Base-by-base conservation (phyloP, 371 early-diverging fungal species). In the Circinella umbellata region DNA sequence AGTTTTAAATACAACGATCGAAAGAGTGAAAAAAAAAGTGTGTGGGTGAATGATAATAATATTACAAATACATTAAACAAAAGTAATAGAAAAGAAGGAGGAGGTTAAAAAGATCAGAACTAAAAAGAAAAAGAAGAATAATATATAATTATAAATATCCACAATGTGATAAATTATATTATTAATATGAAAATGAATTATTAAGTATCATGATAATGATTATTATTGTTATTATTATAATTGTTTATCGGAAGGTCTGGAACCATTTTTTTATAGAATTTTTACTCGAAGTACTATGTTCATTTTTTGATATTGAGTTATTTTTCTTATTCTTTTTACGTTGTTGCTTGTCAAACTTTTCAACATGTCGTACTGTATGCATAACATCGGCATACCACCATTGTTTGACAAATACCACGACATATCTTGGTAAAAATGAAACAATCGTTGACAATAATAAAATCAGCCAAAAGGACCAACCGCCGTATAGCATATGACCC, bases 381-480 rank as follows among this genome's bases (percentile, higher is more conserved):
- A 93, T 77, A 57, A 92, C 91, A 66, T 91, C 88, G 0, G 95
- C 93, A 53, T 73, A 84, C 84, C 85, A 88, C 80, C 89, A 87
- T 69, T 86, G 86, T 69, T 80, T 84, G 49, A 88, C 76, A 74
- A 88, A 92, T 34, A 84, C 73, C 20, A 86, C 69, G 0, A 85
- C 55, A 74, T 81, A 95, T 3, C 93, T 83, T 6, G 93, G 90
- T 39, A 93, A 69, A 55, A 94, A 78, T 0, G 91, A 87, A 0
- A 89, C 65, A 0, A 90, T 78, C 27, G 92, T 78, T 0, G 88
- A 64, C 17, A 92, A 64, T 13, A 86, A 57, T 37, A 89, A 67
- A 20, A 86, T 86, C 63, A 93, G 76, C 92, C 95, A 97, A 68
- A 96, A 96, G 0, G 80, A 75, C 11, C 89, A 78, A 13, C 84